These are phyloP conservation scores for Sporisorium scitamineum DNA, from an alignment of 1,284 basidiomycete species.

Conservation along the genomic window DNA sequence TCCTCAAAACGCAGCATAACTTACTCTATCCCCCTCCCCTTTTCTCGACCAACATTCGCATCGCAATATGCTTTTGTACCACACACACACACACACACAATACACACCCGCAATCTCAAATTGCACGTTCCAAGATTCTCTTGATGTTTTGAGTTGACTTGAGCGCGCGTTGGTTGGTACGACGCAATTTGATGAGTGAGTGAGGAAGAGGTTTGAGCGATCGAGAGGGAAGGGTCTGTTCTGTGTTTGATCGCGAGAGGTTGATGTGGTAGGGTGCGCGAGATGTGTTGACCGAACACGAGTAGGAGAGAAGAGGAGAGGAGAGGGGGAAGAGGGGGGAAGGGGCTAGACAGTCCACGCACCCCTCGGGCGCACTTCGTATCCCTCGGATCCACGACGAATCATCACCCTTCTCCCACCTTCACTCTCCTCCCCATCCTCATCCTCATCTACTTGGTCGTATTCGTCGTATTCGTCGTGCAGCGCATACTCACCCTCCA, in stretches of 20 bases:
- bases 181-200: background rate
- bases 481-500: background rate
- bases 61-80: slow-evolving; percentile 13
- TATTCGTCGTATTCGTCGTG: slow-evolving; percentile 7
- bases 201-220: no score
- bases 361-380: slow-evolving; percentile 38
- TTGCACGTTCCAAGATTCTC: slow-evolving; percentile 20
- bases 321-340: background rate
- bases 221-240: no score
- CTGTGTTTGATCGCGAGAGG: no score
- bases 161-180: no score
- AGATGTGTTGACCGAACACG: no score
- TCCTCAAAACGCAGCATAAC: slow-evolving; percentile 1
- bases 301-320: no score
- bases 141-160: no score
- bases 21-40: background rate
- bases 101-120: slow-evolving; percentile 5
- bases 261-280: no score
- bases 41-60: slow-evolving; percentile 1
- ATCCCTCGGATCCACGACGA: slow-evolving; percentile 48
- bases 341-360: slow-evolving; percentile 16
- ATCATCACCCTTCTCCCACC: slow-evolving; percentile 8
- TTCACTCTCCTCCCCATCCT: background rate
- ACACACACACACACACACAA: background rate
- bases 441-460: background rate